Evolutionary conservation across 371 early-diverging fungal genomes (phyloP), one percentile per base, ranked within the genome.

Genomic region (Capillidium heterosporum): DNA sequence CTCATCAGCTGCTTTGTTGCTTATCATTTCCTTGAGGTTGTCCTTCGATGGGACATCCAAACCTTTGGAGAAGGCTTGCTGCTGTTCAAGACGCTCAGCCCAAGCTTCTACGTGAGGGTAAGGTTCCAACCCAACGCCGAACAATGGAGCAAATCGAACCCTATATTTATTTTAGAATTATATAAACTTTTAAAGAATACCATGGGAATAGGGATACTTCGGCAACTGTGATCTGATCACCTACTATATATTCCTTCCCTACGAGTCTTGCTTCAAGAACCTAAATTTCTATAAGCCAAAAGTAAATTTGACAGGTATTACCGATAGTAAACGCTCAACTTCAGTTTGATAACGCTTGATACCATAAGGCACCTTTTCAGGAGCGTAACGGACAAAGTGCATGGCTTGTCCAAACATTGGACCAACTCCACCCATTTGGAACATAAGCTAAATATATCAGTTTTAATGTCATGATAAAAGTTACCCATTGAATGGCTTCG

Each of bases 351-450:
- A 52, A 4, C 53, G 17, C 3, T 52, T 52, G 39, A 52, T 52
- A 39, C 24, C 49, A 31, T 49, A 49, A 7, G 4, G 7, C 10
- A 49, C 28, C 49, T 49, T 49, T 31, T 49, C 53, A 13, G 53
- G 35, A n/a, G 53, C 53, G 7, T 35, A 29, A 21, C 10, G 4
- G 3, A 24, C 3, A 24, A 52, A 52, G 24, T 52, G 53, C n/a
- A 35, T 4, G 24, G 53, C 53, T 52, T 52, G 53, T 15, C 53
- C 59, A 56, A 47, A 26, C 56, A 57, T 54, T 19, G 58, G 59
- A 2, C 59, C 63, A 39, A 70, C 41, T 28, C 71, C 73, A 35
- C 68, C 66, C 69, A 69, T 67, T 59, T 68, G 61, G 32, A 57
- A 59, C 71, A 74, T 71, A 24, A 71, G n/a, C 59, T 60, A 61